Conservation (phyloP, 345 rosid genomes). For the Sonneratia alba region DNA sequence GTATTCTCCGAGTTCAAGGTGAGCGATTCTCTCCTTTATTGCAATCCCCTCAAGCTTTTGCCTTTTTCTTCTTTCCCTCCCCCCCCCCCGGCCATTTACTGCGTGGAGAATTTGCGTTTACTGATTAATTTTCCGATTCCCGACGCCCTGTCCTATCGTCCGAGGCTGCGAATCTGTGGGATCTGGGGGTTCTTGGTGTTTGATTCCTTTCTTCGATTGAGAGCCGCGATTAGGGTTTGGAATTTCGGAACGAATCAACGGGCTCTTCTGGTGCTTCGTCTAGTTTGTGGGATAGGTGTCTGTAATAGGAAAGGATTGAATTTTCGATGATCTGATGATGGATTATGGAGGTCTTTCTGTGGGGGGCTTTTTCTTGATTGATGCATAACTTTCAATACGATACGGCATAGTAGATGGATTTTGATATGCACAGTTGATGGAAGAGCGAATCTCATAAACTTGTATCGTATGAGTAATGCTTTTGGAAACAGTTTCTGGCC, state of each 20-base stretch:
- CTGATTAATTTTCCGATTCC: background rate
- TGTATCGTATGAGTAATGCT: background rate
- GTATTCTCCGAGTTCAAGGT: background rate
- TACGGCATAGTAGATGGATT: background rate
- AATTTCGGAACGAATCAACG: background rate
- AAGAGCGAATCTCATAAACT: background rate
- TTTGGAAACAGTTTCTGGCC: background rate
- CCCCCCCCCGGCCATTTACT: background rate
- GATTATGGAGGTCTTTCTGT: background rate
- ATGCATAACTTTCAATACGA: background rate
- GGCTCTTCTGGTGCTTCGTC: background rate
- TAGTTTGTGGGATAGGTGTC: background rate
- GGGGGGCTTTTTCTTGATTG: background rate
- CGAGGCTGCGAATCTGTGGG: background rate
- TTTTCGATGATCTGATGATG: background rate
- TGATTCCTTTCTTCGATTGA: background rate
- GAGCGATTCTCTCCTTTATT: background rate
- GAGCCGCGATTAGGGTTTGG: background rate
- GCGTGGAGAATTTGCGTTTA: background rate
- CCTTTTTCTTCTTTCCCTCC: background rate
- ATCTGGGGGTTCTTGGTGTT: background rate
- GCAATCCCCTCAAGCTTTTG: background rate
- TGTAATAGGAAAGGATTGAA: background rate
- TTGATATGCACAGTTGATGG: background rate
- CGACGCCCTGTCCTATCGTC: background rate